A percentile compares a stretch with the other conserved stretches of the same genome.
Conservation (phyloP, 306 rosid genomes). For the Lagenaria siceraria region DNA sequence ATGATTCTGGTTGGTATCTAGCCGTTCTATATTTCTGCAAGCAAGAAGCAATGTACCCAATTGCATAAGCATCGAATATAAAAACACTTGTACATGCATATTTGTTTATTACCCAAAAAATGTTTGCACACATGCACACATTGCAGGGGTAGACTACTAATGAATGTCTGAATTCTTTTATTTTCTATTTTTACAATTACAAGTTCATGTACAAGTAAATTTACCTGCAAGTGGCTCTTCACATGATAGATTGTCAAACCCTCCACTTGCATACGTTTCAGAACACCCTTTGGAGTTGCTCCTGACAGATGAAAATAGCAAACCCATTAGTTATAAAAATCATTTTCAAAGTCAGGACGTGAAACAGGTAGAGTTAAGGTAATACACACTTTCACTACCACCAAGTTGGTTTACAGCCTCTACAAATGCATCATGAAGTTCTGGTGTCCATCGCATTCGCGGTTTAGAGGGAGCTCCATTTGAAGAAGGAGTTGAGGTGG, state of each 20-base stretch:
- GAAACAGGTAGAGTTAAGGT: conserved; percentile 9
- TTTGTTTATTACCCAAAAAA: background rate
- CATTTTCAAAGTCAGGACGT: conserved; percentile 8
- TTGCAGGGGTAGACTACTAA: background rate
- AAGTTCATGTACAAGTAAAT: background rate
- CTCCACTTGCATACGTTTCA: conserved; percentile 93
- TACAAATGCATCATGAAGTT: conserved; percentile 95
- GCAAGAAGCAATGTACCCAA: conserved; percentile 18
- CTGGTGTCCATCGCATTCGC: conserved; percentile 99
- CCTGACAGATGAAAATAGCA: conserved; percentile 30
- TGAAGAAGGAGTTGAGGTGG: conserved; percentile 40
- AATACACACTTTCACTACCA: conserved; percentile 87
- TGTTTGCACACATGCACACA: background rate
- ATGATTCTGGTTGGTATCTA: conserved; percentile 87
- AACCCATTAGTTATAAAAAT: conserved; percentile 17
- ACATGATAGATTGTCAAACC: conserved; percentile 94
- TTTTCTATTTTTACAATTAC: too few species aligned
- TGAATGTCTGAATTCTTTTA: background rate
- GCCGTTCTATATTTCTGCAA: conserved; percentile 99
- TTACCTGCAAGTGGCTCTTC: conserved; percentile 97
- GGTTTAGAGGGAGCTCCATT: conserved; percentile 57
- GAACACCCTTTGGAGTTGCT: conserved; percentile 98
- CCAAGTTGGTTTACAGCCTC: conserved; percentile 97
- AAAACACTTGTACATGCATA: background rate
- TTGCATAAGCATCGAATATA: conserved; percentile 18